Evolutionary conservation across 2,329 filamentous ascomycete species (phyloP).

Genomic region (Dissoconium aciculare): DNA sequence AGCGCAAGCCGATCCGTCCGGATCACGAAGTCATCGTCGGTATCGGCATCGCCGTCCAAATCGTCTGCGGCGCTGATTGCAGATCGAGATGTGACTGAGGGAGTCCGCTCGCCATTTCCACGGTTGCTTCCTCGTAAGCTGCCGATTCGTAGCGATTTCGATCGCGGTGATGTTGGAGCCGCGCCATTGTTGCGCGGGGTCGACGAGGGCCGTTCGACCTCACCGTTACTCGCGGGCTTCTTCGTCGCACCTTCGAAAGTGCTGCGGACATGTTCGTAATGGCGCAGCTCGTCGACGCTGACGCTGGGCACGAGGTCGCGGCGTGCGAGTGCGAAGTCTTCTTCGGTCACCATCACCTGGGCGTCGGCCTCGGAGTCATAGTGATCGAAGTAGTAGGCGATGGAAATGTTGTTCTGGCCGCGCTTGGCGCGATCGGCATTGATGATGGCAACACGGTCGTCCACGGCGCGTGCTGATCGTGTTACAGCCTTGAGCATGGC

Average conservation of each 20-base stretch:
- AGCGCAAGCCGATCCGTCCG: conserved; percentile 24
- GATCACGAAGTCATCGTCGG: conserved; percentile 30
- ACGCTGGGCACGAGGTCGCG: conserved; percentile 84
- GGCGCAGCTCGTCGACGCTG: conserved; percentile 75
- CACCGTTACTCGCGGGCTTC: conserved; percentile 15
- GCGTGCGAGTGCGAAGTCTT: conserved; percentile 72
- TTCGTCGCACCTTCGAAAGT: conserved; percentile 58
- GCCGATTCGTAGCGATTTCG: conserved; percentile 1
- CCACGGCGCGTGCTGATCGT: conserved; percentile 68
- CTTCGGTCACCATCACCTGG: conserved; percentile 72
- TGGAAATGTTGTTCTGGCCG: conserved; percentile 42
- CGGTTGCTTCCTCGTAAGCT: background rate
- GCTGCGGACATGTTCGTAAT: conserved; percentile 73
- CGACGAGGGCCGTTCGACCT: background rate
- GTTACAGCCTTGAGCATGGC: conserved; percentile 99
- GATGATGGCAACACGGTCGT: conserved; percentile 62
- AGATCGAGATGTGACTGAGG: background rate
- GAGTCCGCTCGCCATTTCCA: background rate
- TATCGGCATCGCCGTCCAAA: conserved; percentile 8
- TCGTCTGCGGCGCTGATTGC: background rate
- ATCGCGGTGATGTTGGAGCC: background rate
- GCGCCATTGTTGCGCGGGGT: background rate
- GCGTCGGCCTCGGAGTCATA: conserved; percentile 69
- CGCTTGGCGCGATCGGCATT: conserved; percentile 32
- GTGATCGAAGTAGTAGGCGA: conserved; percentile 94